Evolutionary conservation across 768 basidiomycete genomes (phyloP).

Genomic region (Mycena metata): DNA sequence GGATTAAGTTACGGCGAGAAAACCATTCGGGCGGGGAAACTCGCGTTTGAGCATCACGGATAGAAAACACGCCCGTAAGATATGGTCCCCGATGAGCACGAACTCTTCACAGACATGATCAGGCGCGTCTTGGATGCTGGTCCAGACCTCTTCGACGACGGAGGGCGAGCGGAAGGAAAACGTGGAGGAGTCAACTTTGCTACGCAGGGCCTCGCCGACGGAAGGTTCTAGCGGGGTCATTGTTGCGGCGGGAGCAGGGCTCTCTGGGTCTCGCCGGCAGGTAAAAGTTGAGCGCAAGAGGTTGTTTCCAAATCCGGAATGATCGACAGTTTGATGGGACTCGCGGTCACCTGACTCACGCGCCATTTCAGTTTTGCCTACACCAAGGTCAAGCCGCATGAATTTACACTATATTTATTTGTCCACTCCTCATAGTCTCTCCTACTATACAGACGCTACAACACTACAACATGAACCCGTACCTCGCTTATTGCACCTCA

Average conservation of each 20-base stretch:
- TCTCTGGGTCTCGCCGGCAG: not conserved
- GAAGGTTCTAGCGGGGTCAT: not conserved
- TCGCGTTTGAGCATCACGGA: conserved; percentile 15
- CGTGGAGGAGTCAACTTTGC: not conserved
- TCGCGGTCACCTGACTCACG: too few relatives aligned
- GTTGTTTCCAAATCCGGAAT: too few relatives aligned
- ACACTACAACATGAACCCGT: too few relatives aligned
- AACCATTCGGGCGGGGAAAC: conserved; percentile 9
- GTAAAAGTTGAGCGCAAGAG: too few relatives aligned
- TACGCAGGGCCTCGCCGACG: conserved; percentile 1
- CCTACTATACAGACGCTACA: too few relatives aligned
- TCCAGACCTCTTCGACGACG: conserved; percentile 13
- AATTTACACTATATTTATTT: too few relatives aligned
- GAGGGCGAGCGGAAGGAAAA: conserved; percentile 22
- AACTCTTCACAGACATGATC: conserved; percentile 23
- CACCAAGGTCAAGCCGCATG: too few relatives aligned
- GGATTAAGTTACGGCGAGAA: conserved; percentile 9
- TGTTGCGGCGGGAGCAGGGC: not conserved
- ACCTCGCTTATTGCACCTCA: too few relatives aligned
- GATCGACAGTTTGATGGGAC: too few relatives aligned
- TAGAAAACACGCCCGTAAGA: conserved; percentile 3
- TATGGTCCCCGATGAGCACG: conserved; percentile 13
- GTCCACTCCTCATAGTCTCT: too few relatives aligned
- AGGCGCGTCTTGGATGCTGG: conserved; percentile 21
- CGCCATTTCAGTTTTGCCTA: too few relatives aligned